Evolutionary conservation across 768 basidiomycete species (phyloP).

Genomic region (Mycena polygramma): DNA sequence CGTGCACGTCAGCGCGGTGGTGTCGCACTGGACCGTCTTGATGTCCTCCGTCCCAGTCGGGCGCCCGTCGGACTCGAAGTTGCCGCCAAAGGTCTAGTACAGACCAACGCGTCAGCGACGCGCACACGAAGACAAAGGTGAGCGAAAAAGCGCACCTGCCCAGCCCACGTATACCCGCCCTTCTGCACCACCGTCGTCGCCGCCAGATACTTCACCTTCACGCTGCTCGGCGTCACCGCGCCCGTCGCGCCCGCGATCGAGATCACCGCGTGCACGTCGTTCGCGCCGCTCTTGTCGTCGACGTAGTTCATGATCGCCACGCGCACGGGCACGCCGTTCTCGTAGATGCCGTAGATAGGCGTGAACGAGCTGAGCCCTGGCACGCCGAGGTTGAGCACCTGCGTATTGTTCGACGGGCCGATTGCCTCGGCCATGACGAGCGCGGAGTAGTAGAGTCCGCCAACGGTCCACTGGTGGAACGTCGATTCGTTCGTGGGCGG

Average conservation of each 20-base stretch:
- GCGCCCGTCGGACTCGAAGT: no score
- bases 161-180: constrained; percentile 81
- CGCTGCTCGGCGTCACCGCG: constrained; percentile 49
- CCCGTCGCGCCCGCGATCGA: constrained; percentile 53
- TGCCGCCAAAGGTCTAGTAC: no score
- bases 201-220: constrained; percentile 64
- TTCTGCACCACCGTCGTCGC: constrained; percentile 70
- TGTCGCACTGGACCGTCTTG: no score
- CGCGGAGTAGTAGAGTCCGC: constrained; percentile 79
- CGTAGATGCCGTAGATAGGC: constrained; percentile 81
- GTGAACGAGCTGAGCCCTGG: constrained; percentile 64
- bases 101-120: no score
- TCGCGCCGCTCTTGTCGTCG: constrained; percentile 67
- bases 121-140: background rate
- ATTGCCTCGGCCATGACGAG: constrained; percentile 79
- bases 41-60: no score
- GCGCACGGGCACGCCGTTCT: constrained; percentile 58
- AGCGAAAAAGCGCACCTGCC: constrained; percentile 61
- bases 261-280: constrained; percentile 64
- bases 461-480: constrained; percentile 79
- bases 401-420: constrained; percentile 71
- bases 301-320: constrained; percentile 78
- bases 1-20: no score
- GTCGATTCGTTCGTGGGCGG: constrained; percentile 66
- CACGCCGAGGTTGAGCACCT: constrained; percentile 71